A percentile compares a stretch with the other conserved stretches of the same genome.
Evolutionary conservation across 257 asterid genomes (phyloP).

Genomic region (Gynochthodes officinalis): DNA sequence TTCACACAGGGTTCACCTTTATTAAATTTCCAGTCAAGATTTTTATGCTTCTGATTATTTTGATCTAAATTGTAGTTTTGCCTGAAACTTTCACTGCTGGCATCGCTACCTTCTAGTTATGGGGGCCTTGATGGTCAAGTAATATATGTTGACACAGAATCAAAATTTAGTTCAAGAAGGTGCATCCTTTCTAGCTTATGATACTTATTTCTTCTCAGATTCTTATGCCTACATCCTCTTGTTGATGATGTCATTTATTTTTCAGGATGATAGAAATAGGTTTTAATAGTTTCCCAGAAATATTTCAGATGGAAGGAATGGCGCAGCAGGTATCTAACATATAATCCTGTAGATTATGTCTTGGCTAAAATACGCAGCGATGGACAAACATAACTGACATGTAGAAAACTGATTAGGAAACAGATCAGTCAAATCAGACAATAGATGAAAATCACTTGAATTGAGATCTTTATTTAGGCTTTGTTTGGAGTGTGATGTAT

Average conservation of each 20-base stretch:
- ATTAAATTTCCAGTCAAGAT: background rate
- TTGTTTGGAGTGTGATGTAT: no score
- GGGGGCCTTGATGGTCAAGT: constrained; percentile 84
- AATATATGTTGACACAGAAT: constrained; percentile 82
- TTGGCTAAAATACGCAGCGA: background rate
- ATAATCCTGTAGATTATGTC: constrained; percentile 3
- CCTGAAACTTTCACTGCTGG: constrained; percentile 75
- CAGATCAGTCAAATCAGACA: background rate
- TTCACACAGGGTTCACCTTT: background rate
- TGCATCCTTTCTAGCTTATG: constrained; percentile 17
- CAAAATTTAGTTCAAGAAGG: constrained; percentile 88
- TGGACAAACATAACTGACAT: background rate
- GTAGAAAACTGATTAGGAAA: background rate
- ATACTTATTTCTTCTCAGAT: constrained; percentile 16
- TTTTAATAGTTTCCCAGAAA: constrained; percentile 68
- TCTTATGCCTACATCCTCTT: background rate
- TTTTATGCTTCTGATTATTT: constrained; percentile 20
- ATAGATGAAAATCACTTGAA: background rate
- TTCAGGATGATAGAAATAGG: constrained; percentile 87
- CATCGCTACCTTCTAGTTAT: constrained; percentile 62
- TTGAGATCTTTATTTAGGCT: no score
- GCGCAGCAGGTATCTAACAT: constrained; percentile 60
- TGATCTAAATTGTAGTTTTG: constrained; percentile 50
- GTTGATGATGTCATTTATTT: background rate
- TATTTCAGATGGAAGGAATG: constrained; percentile 64